Evolutionary conservation across 176 grass and related monocot species (phyloP).

Genomic region (Zizania latifolia): DNA sequence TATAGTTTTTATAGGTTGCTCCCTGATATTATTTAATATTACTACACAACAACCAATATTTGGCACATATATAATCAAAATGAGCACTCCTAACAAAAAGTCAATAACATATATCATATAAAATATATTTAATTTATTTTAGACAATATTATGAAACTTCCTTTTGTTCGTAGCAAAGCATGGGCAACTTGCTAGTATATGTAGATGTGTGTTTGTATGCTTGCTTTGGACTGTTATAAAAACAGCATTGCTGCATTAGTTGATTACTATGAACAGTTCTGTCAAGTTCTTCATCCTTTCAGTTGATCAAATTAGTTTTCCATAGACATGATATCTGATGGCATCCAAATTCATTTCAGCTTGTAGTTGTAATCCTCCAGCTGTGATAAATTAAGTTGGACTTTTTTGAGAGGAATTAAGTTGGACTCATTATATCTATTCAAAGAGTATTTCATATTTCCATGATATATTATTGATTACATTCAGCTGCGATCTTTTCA

Average conservation of each 20-base stretch:
- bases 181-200: no score
- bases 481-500: not conserved
- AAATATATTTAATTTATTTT: no score
- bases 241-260: not conserved
- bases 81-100: no score
- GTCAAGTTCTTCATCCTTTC: not conserved
- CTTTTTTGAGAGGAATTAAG: no score
- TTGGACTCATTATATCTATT: not conserved
- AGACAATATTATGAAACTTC: no score
- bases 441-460: not conserved
- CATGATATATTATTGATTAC: not conserved
- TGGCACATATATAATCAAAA: no score
- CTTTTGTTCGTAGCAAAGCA: no score
- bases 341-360: not conserved
- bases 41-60: no score
- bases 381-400: not conserved
- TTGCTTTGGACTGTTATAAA: slow-evolving; percentile 14
- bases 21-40: no score
- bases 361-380: not conserved
- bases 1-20: no score
- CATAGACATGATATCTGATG: not conserved
- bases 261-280: not conserved
- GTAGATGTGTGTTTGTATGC: not conserved
- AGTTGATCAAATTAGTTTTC: not conserved
- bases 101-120: no score